Base-by-base conservation (phyloP, 257 asterid species). In the Echites panduratus region DNA sequence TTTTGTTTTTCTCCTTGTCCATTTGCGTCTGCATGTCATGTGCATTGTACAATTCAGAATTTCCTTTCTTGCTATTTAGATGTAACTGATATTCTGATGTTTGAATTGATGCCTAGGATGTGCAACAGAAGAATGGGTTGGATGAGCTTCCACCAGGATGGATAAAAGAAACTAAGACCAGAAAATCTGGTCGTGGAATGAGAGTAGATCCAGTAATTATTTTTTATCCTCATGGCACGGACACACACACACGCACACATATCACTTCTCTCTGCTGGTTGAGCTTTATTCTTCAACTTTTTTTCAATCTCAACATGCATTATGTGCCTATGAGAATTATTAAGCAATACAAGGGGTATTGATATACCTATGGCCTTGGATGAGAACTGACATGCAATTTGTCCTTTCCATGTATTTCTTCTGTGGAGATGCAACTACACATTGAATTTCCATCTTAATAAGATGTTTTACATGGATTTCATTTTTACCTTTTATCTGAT, bases 91-190 rank as follows among this genome's bases (percentile, higher is more conserved):
- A 38, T 19, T 70, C 50, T 76, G 67, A 71, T 56, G 19, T 43
- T 24, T 70, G 43, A 44, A 27, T 17, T 75, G 63, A 50, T 68
- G 35, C 61, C 43, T 54, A 81, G 85, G 75, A 24, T 68, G 72
- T 44, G 35, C 52, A n/a, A 71, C 58, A 75, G 82, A 76, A 62
- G 38, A 53, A 65, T 16, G 68, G 80, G 9, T 69, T 69, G 71
- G 88, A 82, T 68, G 93, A 77, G 56, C 82, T 91, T 69, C 96
- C 97, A 20, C 83, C 84, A 40, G 95, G 95, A 68, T 91, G 97
- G 97, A 85, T 81, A 65, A 83, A 82, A 80, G 95, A 85, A 82
- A 66, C 70, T 71, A 79, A 71, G 79, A 73, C 76, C 64, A 82
- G 83, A 70, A 88, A 80, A 76, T 73, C 64, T 26, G 90, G 80